A percentile compares a stretch with the other conserved stretches of the same genome.
Conservation (phyloP, 495 filamentous ascomycete species). For the Usnea hakonensis region DNA sequence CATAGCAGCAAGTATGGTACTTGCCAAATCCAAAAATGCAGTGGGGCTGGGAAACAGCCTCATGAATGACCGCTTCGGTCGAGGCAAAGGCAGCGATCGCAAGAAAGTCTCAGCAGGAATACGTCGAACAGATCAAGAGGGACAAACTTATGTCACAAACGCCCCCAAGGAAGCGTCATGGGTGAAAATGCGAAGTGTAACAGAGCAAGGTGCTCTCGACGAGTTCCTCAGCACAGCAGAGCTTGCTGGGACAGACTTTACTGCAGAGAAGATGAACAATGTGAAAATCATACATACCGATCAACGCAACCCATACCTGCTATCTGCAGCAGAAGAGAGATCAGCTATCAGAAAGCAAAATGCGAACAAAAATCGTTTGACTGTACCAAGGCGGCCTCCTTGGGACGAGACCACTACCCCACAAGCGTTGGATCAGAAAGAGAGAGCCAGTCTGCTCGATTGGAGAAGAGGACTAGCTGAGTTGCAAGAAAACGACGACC, state of each 20-base stretch:
- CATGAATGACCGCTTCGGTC: slow-evolving; percentile 91
- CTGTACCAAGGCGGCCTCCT: slow-evolving; percentile 79
- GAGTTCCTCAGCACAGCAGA: slow-evolving; percentile 81
- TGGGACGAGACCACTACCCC: slow-evolving; percentile 84
- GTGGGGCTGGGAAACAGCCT: slow-evolving; percentile 88
- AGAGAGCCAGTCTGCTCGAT: slow-evolving; percentile 72
- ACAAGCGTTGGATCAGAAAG: slow-evolving; percentile 67
- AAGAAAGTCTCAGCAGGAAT: slow-evolving; percentile 52
- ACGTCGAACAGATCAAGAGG: slow-evolving; percentile 52
- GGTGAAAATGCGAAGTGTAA: slow-evolving; percentile 98
- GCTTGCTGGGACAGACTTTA: slow-evolving; percentile 95
- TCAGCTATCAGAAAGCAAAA: slow-evolving; percentile 70
- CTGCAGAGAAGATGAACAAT: slow-evolving; percentile 96
- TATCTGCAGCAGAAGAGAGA: slow-evolving; percentile 81
- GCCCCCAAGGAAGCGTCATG: slow-evolving; percentile 63
- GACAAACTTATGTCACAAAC: slow-evolving; percentile 61
- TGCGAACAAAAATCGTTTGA: slow-evolving; percentile 66
- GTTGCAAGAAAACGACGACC: slow-evolving; percentile 82
- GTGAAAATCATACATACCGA: slow-evolving; percentile 96
- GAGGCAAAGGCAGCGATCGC: slow-evolving; percentile 69
- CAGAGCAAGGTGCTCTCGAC: slow-evolving; percentile 92
- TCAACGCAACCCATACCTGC: slow-evolving; percentile 89
- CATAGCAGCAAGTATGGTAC: slow-evolving; percentile 60
- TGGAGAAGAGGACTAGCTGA: slow-evolving; percentile 91
- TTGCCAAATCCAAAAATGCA: slow-evolving; percentile 89